phyloP scores from a whole-genome alignment of 2,329 filamentous ascomycete species.

The Apiospora hydei region DNA sequence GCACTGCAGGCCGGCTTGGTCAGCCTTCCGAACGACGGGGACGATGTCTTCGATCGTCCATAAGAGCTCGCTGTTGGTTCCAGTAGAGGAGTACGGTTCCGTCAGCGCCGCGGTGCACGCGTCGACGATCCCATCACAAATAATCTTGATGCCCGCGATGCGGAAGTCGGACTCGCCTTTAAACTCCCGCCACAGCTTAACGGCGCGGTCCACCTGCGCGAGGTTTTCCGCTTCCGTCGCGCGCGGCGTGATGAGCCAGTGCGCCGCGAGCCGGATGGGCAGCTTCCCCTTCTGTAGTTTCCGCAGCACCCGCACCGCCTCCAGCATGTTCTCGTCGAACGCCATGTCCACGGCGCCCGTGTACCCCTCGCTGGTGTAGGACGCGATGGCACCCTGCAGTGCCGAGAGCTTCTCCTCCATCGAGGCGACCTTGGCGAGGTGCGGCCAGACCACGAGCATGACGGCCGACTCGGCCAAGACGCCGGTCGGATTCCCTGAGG shows the following conservation, averaged over 20 bases:
- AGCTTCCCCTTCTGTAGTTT: constrained; percentile 38
- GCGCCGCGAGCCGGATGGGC: constrained; percentile 59
- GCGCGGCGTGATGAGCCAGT: constrained; percentile 62
- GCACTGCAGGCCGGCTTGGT: constrained; percentile 62
- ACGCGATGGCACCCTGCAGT: constrained; percentile 53
- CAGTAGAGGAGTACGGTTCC: constrained; percentile 63
- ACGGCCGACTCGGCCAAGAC: constrained; percentile 62
- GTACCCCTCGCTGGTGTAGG: constrained; percentile 58
- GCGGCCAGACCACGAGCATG: constrained; percentile 61
- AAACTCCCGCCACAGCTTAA: constrained; percentile 54
- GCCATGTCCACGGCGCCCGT: constrained; percentile 66
- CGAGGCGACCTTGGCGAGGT: constrained; percentile 55
- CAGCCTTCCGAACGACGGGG: constrained; percentile 61
- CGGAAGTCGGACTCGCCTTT: constrained; percentile 52
- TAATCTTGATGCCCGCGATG: constrained; percentile 69
- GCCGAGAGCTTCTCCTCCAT: constrained; percentile 56
- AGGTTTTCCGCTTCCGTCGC: constrained; percentile 52
- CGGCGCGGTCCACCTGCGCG: constrained; percentile 58
- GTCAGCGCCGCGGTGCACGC: constrained; percentile 68
- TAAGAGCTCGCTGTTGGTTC: constrained; percentile 55
- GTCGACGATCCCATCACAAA: constrained; percentile 71
- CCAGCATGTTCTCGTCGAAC: constrained; percentile 64
- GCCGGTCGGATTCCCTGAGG: constrained; percentile 53
- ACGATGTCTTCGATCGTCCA: constrained; percentile 62
- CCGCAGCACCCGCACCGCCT: constrained; percentile 53